Evolutionary conservation across 352 stramenopile species (phyloP).

Genomic region (Globisporangium lucens): DNA sequence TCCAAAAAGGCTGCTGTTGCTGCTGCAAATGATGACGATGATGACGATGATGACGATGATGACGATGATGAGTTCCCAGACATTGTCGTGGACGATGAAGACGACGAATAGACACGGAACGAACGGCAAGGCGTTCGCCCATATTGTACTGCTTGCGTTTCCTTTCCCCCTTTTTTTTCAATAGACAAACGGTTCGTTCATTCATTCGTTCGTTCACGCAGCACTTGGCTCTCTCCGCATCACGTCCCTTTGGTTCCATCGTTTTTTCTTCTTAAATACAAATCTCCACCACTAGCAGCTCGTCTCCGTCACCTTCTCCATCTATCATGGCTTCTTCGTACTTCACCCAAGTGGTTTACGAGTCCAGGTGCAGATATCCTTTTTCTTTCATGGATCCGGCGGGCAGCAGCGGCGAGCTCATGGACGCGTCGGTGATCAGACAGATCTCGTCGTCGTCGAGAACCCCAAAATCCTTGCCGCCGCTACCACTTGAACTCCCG

Average conservation of each 20-base stretch:
- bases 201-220: not conserved
- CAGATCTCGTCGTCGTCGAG: constrained; percentile 52
- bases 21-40: constrained; percentile 20
- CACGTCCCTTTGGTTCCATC: not conserved
- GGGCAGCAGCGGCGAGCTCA: constrained; percentile 57
- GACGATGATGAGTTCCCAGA: constrained; percentile 83
- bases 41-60: constrained; percentile 67
- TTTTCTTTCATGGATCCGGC: constrained; percentile 41
- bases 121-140: not conserved
- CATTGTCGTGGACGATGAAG: constrained; percentile 74
- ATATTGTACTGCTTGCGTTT: not conserved
- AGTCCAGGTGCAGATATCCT: constrained; percentile 51
- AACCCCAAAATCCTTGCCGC: not conserved
- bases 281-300: not conserved
- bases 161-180: not conserved
- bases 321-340: not conserved
- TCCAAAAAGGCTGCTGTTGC: not conserved
- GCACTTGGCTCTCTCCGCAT: not conserved
- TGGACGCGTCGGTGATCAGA: constrained; percentile 58
- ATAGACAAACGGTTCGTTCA: constrained; percentile 1
- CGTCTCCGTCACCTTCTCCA: not conserved
- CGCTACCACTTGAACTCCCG: constrained; percentile 16
- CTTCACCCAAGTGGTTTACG: constrained; percentile 3
- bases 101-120: constrained; percentile 32
- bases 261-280: constrained; percentile 12